These are phyloP conservation scores for Eucalyptus leucophloia DNA, from an alignment of 345 rosid genomes.

Conservation along the genomic window DNA sequence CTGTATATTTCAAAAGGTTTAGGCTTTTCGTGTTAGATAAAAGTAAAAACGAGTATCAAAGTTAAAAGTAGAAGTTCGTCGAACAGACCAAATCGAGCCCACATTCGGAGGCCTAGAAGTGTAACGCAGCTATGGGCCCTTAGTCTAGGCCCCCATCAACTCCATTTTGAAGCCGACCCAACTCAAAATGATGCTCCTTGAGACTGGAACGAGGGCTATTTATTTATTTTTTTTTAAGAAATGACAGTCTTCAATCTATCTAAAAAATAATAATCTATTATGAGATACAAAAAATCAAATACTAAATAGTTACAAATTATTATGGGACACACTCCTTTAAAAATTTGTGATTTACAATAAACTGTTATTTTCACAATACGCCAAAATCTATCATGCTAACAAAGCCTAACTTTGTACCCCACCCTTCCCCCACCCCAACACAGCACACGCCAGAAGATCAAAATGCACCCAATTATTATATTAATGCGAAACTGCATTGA, in stretches of 20 bases:
- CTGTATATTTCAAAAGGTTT: background rate
- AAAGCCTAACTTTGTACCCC: no score
- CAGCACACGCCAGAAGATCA: background rate
- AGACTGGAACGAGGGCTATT: background rate
- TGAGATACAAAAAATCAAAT: no score
- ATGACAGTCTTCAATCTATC: no score
- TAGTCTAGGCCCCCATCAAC: background rate
- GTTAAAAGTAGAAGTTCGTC: background rate
- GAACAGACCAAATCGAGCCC: background rate
- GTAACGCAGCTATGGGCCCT: background rate
- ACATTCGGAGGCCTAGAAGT: background rate
- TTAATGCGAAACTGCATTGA: background rate
- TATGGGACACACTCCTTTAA: fast-evolving
- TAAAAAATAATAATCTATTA: fast-evolving
- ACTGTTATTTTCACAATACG: fast-evolving
- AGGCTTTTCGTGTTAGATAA: background rate
- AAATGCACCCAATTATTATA: background rate
- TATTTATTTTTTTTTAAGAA: no score
- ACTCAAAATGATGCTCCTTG: background rate
- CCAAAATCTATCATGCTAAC: no score
- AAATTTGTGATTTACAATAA: fast-evolving
- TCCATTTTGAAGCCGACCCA: background rate
- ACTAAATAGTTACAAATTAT: no score
- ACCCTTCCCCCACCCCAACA: background rate
- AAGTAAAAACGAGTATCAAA: background rate